Evolutionary conservation across 2,329 filamentous ascomycete genomes (phyloP).

Genomic region (Fusarium subglutinans): DNA sequence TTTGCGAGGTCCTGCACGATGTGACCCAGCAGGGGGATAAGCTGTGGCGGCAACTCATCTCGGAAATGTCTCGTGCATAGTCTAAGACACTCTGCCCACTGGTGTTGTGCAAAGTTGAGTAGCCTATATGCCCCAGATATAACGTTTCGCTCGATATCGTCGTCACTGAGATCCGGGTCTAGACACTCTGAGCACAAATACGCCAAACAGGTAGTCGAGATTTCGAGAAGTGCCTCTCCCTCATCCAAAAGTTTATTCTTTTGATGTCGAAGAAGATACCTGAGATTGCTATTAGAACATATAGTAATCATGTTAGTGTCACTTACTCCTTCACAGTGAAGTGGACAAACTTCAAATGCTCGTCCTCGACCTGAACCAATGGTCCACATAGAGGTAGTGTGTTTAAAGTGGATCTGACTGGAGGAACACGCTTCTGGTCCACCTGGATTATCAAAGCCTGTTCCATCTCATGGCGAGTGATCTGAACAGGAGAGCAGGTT

Average conservation of each 20-base stretch:
- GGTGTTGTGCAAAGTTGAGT: neutral
- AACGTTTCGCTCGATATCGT: neutral
- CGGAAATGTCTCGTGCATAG: neutral
- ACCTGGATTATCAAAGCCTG: neutral
- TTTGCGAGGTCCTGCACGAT: neutral
- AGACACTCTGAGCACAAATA: neutral
- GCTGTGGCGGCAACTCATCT: neutral
- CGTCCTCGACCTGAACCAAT: neutral
- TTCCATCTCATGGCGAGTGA: neutral
- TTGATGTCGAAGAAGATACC: neutral
- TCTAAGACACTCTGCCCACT: neutral
- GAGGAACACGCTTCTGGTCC: neutral
- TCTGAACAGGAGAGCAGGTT: neutral
- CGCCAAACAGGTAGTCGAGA: neutral
- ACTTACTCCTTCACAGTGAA: neutral
- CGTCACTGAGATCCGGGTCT: neutral
- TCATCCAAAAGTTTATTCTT: neutral
- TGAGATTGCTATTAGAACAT: rapidly evolving
- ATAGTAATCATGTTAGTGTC: rapidly evolving
- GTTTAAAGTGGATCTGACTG: neutral
- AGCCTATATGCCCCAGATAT: neutral
- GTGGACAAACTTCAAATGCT: neutral
- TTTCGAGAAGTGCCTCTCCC: too few relatives aligned
- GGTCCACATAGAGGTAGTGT: neutral
- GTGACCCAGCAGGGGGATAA: neutral